A percentile compares a stretch with the other conserved stretches of the same genome.
These are phyloP conservation scores for Cercospora janseana DNA, from an alignment of 2,329 filamentous ascomycete genomes.

Conservation along the genomic window DNA sequence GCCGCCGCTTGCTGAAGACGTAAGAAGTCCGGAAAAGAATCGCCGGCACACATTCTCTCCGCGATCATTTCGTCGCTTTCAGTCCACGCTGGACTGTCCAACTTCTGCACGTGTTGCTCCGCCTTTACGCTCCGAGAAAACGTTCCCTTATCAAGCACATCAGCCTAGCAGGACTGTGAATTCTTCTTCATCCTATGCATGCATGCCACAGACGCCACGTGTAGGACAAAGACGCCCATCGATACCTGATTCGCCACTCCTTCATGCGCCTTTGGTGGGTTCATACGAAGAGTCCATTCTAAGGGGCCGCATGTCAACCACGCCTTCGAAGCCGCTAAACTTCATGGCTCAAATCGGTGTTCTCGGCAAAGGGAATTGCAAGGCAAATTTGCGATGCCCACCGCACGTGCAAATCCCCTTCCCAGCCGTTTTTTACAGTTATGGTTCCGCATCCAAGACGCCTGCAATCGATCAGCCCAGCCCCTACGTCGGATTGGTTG, in stretches of 20 bases:
- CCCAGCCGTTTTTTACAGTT: constrained; percentile 94
- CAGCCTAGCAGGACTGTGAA: constrained; percentile 74
- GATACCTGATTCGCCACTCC: constrained; percentile 74
- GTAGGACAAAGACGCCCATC: constrained; percentile 65
- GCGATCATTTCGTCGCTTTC: constrained; percentile 53
- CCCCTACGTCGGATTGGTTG: constrained; percentile 90
- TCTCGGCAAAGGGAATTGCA: constrained; percentile 84
- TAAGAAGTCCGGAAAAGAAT: constrained; percentile 49
- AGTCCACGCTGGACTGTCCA: constrained; percentile 41
- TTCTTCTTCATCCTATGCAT: constrained; percentile 47
- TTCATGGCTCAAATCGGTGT: constrained; percentile 96
- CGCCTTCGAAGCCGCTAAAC: constrained; percentile 84
- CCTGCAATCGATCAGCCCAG: constrained; percentile 82
- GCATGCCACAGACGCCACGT: constrained; percentile 46
- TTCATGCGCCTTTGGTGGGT: constrained; percentile 93
- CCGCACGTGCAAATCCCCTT: constrained; percentile 88
- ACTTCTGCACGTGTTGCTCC: constrained; percentile 38
- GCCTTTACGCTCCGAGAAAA: constrained; percentile 57
- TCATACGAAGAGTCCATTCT: constrained; percentile 98
- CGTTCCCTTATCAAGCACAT: constrained; percentile 71
- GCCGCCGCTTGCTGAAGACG: constrained; percentile 37
- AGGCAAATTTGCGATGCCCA: constrained; percentile 78
- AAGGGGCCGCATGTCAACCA: constrained; percentile 93
- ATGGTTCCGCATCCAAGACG: constrained; percentile 64
- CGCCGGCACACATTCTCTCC: constrained; percentile 73